Base-by-base conservation (phyloP, 352 stramenopile species). In the Peronospora belbahrii region DNA sequence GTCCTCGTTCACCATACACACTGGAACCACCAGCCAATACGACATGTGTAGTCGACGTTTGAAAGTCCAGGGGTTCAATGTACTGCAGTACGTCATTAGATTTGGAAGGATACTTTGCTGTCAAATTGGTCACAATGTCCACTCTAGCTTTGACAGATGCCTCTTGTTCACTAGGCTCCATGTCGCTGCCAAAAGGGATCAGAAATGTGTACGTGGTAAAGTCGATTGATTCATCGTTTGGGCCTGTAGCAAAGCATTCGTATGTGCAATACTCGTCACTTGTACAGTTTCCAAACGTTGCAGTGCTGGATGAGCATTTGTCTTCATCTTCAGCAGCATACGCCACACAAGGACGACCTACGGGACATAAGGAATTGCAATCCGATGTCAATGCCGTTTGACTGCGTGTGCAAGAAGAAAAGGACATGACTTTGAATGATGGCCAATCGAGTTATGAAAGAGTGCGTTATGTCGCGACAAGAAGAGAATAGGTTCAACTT, bases 131-230 rank as follows among this genome's bases (percentile, higher is more conserved):
- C 9, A 20, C 19, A 11, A 22, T 22, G 1, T 23, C 30, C 24
- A 51, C 37, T 43, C 51, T 8, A 2, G 37, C 30, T 38, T 44
- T 20, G 7, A 22, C 43, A 18, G 20, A 35, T 1, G 13, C 23
- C 10, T 57, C 48, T 17, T 46, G 31, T 8, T 51, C 41, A 34
- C 41, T 54, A 3, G 27, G 19, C 11, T 45, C 45, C 8, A 52
- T 49, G 4, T 30, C 33, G 54, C 54, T 55, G 52, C 38, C 65
- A 27, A 83, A 82, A 24, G 72, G 70, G 27, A 86, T 66, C 14
- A 84, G 48, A 41, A 86, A 83, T 10, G 62, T 77, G 42, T 75
- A 83, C 23, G 51, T 36, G n/a, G 42, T 69, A 52, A 71, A 84
- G 14, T 82, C 65, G 18, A 84, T 59, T 18, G 73, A 56, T n/a